phyloP scores from a whole-genome alignment of 2,329 filamentous ascomycete species.

The Stylonectria norvegica region DNA sequence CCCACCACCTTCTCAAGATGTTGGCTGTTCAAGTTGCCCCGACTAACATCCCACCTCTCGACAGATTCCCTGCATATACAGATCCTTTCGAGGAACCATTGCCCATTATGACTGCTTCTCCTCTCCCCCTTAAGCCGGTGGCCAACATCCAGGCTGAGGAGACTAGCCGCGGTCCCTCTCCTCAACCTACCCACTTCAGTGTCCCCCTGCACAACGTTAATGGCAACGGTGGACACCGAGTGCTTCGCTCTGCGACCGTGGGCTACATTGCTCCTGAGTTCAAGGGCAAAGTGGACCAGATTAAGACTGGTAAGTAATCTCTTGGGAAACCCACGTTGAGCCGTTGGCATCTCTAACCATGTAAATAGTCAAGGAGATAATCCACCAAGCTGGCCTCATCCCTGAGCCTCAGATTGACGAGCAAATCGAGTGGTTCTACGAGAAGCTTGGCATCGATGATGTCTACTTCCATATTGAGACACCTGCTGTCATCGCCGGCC shows the following conservation, averaged over 20 bases:
- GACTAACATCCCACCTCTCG: constrained; percentile 38
- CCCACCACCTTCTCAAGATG: constrained; percentile 29
- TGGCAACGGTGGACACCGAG: constrained; percentile 64
- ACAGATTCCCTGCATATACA: constrained; percentile 46
- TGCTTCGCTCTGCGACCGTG: constrained; percentile 83
- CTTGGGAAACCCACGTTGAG: background rate
- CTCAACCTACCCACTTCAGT: constrained; percentile 81
- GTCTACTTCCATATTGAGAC: constrained; percentile 95
- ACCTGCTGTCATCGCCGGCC: constrained; percentile 81
- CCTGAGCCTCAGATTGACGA: constrained; percentile 77
- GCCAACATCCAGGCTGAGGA: constrained; percentile 40
- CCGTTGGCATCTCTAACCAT: constrained; percentile 4
- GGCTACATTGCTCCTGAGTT: constrained; percentile 96
- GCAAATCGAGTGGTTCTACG: constrained; percentile 96
- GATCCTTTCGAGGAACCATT: constrained; percentile 36
- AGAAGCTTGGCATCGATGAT: constrained; percentile 95
- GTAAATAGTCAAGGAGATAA: constrained; percentile 69
- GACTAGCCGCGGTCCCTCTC: constrained; percentile 67
- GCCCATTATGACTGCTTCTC: constrained; percentile 32
- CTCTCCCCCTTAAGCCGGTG: constrained; percentile 41
- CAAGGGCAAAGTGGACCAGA: constrained; percentile 87
- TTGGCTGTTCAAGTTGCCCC: constrained; percentile 36
- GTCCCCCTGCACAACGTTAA: constrained; percentile 55
- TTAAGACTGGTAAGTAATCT: constrained; percentile 63
- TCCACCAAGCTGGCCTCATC: constrained; percentile 80